Evolutionary conservation across 73 alveolate species (phyloP).

Genomic region (Symbiodinium natans): DNA sequence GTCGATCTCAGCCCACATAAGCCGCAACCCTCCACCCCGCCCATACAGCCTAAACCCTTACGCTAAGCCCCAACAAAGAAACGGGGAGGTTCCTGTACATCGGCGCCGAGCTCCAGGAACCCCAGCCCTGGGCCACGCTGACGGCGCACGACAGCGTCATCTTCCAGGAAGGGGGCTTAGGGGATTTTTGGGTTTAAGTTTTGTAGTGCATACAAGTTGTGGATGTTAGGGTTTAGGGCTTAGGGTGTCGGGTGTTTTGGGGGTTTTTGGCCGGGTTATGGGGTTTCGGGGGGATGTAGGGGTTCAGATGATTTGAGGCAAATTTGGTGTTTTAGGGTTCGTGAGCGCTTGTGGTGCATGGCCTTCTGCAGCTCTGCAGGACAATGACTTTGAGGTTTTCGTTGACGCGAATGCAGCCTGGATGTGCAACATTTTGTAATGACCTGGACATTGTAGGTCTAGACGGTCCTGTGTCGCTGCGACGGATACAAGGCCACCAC

Average conservation of each 20-base stretch:
- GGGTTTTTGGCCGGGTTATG: no score
- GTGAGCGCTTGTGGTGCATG: not conserved
- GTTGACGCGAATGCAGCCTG: conserved; percentile 49
- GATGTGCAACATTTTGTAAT: not conserved
- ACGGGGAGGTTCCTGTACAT: conserved; percentile 50
- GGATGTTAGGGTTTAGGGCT: no score
- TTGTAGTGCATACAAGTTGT: no score
- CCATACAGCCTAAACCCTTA: no score
- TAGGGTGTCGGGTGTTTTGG: not conserved
- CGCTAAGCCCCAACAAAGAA: not conserved
- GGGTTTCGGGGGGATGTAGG: no score
- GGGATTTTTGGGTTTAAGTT: not conserved
- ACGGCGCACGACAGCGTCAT: conserved; percentile 47
- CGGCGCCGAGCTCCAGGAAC: conserved; percentile 89
- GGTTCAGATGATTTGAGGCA: no score
- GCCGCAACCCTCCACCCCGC: no score
- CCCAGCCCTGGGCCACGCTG: conserved; percentile 86
- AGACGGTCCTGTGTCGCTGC: not conserved
- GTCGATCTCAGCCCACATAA: no score
- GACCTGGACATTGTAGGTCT: no score
- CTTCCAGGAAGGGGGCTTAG: not conserved
- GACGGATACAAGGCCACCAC: conserved; percentile 31
- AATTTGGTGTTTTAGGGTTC: no score
- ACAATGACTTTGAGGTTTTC: conserved; percentile 73
- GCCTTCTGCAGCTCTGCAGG: conserved; percentile 29